Conservation (phyloP, 495 filamentous ascomycete species). For the Podospora didyma region DNA sequence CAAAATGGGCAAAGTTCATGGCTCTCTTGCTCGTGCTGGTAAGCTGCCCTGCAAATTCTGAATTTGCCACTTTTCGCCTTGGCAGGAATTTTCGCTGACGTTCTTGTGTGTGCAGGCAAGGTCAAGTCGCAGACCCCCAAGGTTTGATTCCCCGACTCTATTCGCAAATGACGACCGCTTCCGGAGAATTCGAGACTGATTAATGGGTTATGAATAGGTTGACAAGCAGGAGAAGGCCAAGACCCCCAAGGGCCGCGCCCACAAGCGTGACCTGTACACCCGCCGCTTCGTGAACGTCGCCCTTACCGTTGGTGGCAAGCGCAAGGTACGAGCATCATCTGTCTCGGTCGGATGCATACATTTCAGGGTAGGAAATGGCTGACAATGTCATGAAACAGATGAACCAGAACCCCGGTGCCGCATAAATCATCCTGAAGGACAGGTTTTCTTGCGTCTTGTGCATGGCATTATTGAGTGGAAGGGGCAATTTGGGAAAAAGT, state of each 20-base stretch:
- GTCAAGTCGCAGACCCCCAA: constrained; percentile 51
- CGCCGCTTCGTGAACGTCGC: constrained; percentile 99
- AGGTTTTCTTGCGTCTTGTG: constrained; percentile 5
- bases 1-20: constrained; percentile 89
- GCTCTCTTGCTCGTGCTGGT: constrained; percentile 93
- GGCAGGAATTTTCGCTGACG: constrained; percentile 10
- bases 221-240: constrained; percentile 87
- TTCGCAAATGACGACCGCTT: too few species aligned
- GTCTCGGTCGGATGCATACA: not conserved
- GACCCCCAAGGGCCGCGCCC: constrained; percentile 93
- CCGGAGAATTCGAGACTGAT: not conserved
- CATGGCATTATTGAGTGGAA: not conserved
- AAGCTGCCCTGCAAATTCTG: constrained; percentile 12
- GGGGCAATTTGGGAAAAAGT: not conserved
- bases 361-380: not conserved
- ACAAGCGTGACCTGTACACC: constrained; percentile 95
- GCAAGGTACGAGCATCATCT: constrained; percentile 62
- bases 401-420: constrained; percentile 43
- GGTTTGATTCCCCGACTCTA: constrained; percentile 23
- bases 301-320: constrained; percentile 90
- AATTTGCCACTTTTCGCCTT: not conserved
- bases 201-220: not conserved
- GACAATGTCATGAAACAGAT: constrained; percentile 28
- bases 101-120: constrained; percentile 29
- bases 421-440: constrained; percentile 25